Percentiles rank a stretch among this genome's conserved stretches.
phyloP scores from a whole-genome alignment of 2,329 filamentous ascomycete species.

The Pseudocercospora eumusae region DNA sequence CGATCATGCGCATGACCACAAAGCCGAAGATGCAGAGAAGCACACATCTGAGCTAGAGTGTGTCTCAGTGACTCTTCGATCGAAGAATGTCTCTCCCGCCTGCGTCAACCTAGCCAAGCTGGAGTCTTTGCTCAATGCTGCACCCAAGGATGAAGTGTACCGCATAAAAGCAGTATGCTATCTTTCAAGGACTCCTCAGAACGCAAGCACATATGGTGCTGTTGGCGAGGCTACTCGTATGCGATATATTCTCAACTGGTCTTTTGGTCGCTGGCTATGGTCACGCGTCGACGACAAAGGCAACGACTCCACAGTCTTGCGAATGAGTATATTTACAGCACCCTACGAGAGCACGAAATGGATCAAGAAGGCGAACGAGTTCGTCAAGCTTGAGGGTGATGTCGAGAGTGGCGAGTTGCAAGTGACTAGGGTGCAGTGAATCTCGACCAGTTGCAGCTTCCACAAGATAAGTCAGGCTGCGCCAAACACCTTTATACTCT shows the following conservation, averaged over 20 bases:
- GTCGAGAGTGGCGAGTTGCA: conserved; percentile 43
- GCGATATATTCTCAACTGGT: conserved; percentile 95
- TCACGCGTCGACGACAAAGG: conserved; percentile 42
- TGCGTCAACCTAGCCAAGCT: conserved; percentile 63
- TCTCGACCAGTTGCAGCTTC: neutral
- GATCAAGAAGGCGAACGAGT: conserved; percentile 68
- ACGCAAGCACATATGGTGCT: conserved; percentile 41
- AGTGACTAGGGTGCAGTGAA: conserved; percentile 48
- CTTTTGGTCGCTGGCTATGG: conserved; percentile 93
- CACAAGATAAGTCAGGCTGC: neutral
- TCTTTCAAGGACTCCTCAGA: conserved; percentile 45
- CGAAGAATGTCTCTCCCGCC: conserved; percentile 42
- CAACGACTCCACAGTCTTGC: conserved; percentile 54
- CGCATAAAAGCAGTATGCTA: conserved; percentile 78
- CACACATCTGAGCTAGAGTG: conserved; percentile 91
- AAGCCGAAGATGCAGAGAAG: conserved; percentile 46
- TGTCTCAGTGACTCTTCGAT: conserved; percentile 69
- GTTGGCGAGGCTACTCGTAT: conserved; percentile 41
- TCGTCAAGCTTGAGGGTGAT: conserved; percentile 43
- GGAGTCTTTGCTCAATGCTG: conserved; percentile 65
- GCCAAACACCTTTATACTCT: neutral
- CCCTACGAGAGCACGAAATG: conserved; percentile 73
- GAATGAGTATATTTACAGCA: conserved; percentile 75
- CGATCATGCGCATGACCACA: conserved; percentile 46
- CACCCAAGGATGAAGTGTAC: conserved; percentile 92